Conservation (phyloP, 2,329 filamentous ascomycete species). For the Nannizziopsis barbatae region DNA sequence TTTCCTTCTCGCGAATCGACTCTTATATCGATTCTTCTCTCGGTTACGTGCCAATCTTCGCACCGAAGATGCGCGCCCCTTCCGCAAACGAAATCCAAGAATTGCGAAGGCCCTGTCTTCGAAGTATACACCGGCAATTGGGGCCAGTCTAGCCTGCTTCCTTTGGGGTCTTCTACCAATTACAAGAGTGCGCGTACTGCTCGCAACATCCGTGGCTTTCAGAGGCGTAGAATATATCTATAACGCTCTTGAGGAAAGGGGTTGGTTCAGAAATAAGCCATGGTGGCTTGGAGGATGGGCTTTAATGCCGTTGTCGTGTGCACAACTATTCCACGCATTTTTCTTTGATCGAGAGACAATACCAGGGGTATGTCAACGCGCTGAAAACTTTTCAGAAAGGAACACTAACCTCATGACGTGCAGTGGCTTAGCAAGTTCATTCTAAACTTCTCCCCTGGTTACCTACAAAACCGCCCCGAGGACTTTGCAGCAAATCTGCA, state of each 20-base stretch:
- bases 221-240: conserved; percentile 76
- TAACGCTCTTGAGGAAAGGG: conserved; percentile 66
- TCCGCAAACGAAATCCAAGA: conserved; percentile 70
- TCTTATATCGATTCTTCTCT: conserved; percentile 81
- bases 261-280: conserved; percentile 55
- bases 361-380: conserved; percentile 42
- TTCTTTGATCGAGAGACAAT: conserved; percentile 68
- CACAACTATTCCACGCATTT: conserved; percentile 64
- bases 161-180: conserved; percentile 66
- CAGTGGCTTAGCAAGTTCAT: conserved; percentile 55
- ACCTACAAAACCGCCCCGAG: conserved; percentile 61
- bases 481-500: conserved; percentile 53
- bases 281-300: conserved; percentile 82
- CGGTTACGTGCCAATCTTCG: conserved; percentile 68
- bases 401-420: conserved; percentile 6
- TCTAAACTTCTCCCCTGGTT: conserved; percentile 59
- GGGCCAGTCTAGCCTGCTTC: conserved; percentile 75
- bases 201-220: conserved; percentile 72
- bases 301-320: conserved; percentile 63
- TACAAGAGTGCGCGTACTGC: conserved; percentile 60
- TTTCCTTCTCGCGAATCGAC: conserved; percentile 76
- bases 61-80: conserved; percentile 66
- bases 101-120: conserved; percentile 67
- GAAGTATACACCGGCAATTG: conserved; percentile 74
- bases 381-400: background rate